Conservation (phyloP, 1,284 basidiomycete species). For the Moniliophthora roreri region DNA sequence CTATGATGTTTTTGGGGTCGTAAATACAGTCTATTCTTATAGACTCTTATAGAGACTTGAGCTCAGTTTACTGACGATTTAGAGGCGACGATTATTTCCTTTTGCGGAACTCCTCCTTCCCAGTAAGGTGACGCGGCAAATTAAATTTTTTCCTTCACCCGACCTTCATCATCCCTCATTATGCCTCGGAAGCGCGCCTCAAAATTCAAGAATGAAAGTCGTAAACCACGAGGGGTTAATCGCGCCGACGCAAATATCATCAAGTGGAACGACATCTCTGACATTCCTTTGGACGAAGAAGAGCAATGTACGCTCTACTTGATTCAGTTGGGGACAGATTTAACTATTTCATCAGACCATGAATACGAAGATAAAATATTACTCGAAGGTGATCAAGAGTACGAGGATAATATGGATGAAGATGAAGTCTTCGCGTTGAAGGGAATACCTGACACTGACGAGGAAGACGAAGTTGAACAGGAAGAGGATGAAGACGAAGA, state of each 20-base stretch:
- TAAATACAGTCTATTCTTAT: too few relatives aligned
- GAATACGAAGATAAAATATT: constrained; percentile 75
- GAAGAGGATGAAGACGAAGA: constrained; percentile 41
- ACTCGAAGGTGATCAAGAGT: constrained; percentile 56
- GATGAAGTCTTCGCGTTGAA: constrained; percentile 77
- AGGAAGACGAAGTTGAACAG: constrained; percentile 48
- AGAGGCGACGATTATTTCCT: too few relatives aligned
- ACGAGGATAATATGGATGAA: constrained; percentile 46
- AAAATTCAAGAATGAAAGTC: constrained; percentile 23
- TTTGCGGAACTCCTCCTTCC: too few relatives aligned
- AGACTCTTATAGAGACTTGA: too few relatives aligned
- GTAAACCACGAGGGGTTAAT: constrained; percentile 47
- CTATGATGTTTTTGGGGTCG: background rate
- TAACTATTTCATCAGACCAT: constrained; percentile 49
- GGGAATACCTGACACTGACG: constrained; percentile 48
- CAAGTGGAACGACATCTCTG: constrained; percentile 63
- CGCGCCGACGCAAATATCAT: constrained; percentile 51
- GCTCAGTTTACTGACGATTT: too few relatives aligned
- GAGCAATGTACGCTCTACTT: constrained; percentile 61
- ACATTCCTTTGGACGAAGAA: constrained; percentile 74
- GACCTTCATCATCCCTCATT: background rate
- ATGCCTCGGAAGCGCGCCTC: constrained; percentile 28
- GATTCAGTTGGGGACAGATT: constrained; percentile 1
- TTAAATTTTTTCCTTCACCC: too few relatives aligned
- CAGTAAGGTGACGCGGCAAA: too few relatives aligned